These are phyloP conservation scores for Taxillus chinensis DNA, from an alignment of 164 flowering plant species.

Conservation along the genomic window DNA sequence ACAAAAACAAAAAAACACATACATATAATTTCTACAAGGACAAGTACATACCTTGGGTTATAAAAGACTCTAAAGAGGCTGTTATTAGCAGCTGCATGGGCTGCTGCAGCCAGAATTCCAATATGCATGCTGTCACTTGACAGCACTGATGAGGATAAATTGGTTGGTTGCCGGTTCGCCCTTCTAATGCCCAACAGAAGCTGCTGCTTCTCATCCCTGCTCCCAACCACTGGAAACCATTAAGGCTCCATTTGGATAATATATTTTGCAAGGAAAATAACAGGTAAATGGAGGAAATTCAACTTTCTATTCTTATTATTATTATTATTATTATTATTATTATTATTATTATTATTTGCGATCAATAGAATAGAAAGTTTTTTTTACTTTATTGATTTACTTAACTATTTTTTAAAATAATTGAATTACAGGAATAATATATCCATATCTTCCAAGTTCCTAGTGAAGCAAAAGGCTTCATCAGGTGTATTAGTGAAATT, in stretches of 20 bases:
- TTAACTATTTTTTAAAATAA: too few relatives aligned
- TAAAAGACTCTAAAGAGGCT: conserved; percentile 87
- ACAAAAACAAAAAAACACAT: neutral
- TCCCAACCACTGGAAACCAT: conserved; percentile 2
- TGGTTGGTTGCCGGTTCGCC: conserved; percentile 79
- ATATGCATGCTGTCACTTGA: conserved; percentile 99
- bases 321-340: too few relatives aligned
- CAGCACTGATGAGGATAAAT: conserved; percentile 86
- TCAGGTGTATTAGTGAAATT: too few relatives aligned
- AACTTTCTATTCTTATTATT: too few relatives aligned
- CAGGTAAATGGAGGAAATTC: neutral
- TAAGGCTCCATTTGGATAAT: too few relatives aligned
- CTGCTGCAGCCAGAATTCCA: conserved; percentile 97
- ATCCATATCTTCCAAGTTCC: too few relatives aligned
- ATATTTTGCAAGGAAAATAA: neutral
- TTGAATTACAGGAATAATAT: too few relatives aligned
- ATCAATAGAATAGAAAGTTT: too few relatives aligned
- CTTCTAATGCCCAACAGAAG: conserved; percentile 88
- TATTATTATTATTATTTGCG: too few relatives aligned
- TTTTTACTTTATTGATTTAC: too few relatives aligned
- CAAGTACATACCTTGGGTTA: conserved; percentile 62
- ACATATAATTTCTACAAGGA: neutral
- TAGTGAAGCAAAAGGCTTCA: too few relatives aligned
- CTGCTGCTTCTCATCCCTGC: conserved; percentile 90
- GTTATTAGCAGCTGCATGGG: conserved; percentile 92